Conservation (phyloP, 2,329 filamentous ascomycete species). For the Neoarthrinium moseri region DNA sequence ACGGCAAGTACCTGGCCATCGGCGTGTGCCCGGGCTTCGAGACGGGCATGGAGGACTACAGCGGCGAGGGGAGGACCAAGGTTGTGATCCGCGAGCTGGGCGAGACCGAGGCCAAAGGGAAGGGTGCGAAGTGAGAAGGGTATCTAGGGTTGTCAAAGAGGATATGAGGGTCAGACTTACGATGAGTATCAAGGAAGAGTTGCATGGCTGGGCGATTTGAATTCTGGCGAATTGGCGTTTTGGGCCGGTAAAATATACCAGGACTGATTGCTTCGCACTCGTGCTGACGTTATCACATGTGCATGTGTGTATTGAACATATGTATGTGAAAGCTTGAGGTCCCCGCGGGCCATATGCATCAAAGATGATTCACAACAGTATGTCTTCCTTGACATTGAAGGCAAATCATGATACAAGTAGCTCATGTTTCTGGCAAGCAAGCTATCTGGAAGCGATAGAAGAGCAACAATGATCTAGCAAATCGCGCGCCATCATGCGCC, state of each 20-base stretch:
- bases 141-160: background rate
- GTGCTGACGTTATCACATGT: background rate
- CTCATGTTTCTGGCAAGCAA: no score
- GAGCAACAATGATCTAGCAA: no score
- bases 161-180: background rate
- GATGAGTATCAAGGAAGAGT: no score
- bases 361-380: no score
- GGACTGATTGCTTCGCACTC: background rate
- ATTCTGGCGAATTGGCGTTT: constrained; percentile 11
- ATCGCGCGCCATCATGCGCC: no score
- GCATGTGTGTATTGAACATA: background rate
- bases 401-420: no score
- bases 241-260: constrained; percentile 7
- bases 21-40: constrained; percentile 86
- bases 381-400: no score
- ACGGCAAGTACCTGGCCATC: constrained; percentile 77
- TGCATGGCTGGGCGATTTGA: background rate
- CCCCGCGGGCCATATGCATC: background rate
- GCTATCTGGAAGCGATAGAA: no score
- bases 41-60: constrained; percentile 78
- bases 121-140: constrained; percentile 62
- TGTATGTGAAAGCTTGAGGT: background rate
- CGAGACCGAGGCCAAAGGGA: constrained; percentile 85
- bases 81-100: constrained; percentile 81
- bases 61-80: constrained; percentile 69